Conservation (phyloP, 352 stramenopile species). For the Peronospora belbahrii region DNA sequence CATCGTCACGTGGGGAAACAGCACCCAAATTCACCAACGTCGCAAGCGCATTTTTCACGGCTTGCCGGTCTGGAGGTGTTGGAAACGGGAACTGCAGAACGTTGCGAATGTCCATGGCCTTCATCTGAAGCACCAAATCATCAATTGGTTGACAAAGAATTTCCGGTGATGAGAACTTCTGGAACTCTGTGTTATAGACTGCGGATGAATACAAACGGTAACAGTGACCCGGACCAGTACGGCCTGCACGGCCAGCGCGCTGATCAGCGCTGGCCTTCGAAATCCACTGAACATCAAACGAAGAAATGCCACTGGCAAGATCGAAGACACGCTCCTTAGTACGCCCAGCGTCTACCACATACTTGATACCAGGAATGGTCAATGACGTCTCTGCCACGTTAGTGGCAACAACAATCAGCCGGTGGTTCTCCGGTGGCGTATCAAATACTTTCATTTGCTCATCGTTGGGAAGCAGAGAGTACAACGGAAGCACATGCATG, state of each 20-base stretch:
- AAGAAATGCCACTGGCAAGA: conserved; percentile 84
- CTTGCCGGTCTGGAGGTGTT: conserved; percentile 84
- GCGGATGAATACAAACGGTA: conserved; percentile 96
- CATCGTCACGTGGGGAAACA: conserved; percentile 40
- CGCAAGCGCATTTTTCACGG: conserved; percentile 80
- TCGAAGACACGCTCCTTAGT: conserved; percentile 96
- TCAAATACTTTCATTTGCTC: conserved; percentile 91
- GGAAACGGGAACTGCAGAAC: conserved; percentile 95
- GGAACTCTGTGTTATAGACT: conserved; percentile 94
- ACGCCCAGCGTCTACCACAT: conserved; percentile 95
- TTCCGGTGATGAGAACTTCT: conserved; percentile 87
- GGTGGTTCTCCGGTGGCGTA: conserved; percentile 78
- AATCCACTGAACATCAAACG: conserved; percentile 90
- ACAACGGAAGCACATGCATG: conserved; percentile 93
- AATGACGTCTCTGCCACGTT: conserved; percentile 98
- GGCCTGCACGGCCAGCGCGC: conserved; percentile 92
- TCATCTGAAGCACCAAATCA: conserved; percentile 96
- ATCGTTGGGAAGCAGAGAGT: conserved; percentile 94
- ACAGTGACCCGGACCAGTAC: conserved; percentile 94
- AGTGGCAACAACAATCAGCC: conserved; percentile 95
- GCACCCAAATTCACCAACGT: conserved; percentile 80
- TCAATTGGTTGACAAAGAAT: conserved; percentile 89
- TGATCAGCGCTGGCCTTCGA: conserved; percentile 81
- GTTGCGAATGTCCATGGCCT: conserved; percentile 94
- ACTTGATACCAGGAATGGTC: conserved; percentile 93